Percentiles rank a stretch among this genome's conserved stretches.
phyloP scores from a whole-genome alignment of 148 eudicot genomes.

The Cornus kousa region DNA sequence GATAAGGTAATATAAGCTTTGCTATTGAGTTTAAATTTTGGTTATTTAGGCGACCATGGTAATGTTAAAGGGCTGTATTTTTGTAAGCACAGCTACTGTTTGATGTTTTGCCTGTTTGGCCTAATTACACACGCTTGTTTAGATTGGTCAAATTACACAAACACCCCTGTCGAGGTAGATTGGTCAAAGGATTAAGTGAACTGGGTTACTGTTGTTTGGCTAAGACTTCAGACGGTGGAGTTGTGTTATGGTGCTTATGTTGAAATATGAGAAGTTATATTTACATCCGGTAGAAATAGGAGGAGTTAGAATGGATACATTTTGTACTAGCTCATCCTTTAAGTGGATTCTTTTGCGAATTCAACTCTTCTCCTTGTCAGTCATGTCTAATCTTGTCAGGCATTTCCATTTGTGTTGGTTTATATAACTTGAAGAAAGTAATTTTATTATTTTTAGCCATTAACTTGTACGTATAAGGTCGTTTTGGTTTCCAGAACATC shows the following conservation, averaged over 20 bases:
- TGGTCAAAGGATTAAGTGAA: no score
- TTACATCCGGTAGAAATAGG: not conserved
- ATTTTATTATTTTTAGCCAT: not conserved
- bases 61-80: not conserved
- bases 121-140: no score
- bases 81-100: not conserved
- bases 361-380: not conserved
- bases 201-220: not conserved
- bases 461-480: not conserved
- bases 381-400: not conserved
- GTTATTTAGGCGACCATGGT: not conserved
- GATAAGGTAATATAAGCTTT: not conserved
- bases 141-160: no score
- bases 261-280: not conserved
- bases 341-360: no score
- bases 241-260: not conserved
- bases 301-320: not conserved
- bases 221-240: not conserved
- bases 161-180: no score
- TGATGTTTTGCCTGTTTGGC: not conserved
- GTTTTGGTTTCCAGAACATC: not conserved
- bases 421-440: not conserved
- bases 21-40: not conserved
- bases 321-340: not conserved
- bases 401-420: not conserved